Percentiles rank a stretch among this genome's conserved stretches.
Evolutionary conservation across 2,329 filamentous ascomycete genomes (phyloP).

Genomic region (Fusarium sp.): DNA sequence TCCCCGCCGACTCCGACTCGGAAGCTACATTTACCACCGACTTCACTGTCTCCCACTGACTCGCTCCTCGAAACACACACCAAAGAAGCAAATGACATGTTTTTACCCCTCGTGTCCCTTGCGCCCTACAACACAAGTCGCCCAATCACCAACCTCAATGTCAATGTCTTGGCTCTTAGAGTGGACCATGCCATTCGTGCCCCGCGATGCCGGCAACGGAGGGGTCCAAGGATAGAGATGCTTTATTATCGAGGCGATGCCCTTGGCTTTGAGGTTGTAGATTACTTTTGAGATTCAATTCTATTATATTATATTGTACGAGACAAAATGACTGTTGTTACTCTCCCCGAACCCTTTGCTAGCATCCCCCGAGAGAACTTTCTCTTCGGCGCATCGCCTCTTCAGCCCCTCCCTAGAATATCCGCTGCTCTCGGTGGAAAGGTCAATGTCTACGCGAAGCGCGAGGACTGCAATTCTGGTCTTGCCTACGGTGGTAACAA

Average conservation of each 20-base stretch:
- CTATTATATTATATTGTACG: background rate
- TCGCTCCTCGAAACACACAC: background rate
- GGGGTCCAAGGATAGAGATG: background rate
- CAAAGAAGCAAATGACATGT: conserved; percentile 4
- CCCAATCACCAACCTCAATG: conserved; percentile 14
- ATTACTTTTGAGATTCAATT: background rate
- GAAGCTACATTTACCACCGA: conserved; percentile 33
- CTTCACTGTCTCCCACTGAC: conserved; percentile 11
- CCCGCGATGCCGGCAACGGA: conserved; percentile 35
- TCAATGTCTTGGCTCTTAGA: conserved; percentile 2
- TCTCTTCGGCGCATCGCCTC: conserved; percentile 74
- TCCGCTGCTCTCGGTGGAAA: conserved; percentile 67
- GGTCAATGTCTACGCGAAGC: conserved; percentile 74
- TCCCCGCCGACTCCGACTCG: background rate
- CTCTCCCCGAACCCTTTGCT: conserved; percentile 69
- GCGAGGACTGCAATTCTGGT: conserved; percentile 75
- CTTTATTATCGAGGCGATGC: background rate
- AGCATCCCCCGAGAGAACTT: conserved; percentile 69
- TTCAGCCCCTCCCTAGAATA: conserved; percentile 73
- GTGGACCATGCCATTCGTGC: conserved; percentile 27
- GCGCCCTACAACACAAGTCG: conserved; percentile 22
- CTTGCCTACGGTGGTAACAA: conserved; percentile 77
- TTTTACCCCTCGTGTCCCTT: conserved; percentile 36
- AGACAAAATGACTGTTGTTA: conserved; percentile 46
- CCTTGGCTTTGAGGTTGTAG: background rate